phyloP scores from a whole-genome alignment of 495 filamentous ascomycete genomes.

The Achaetomiella virescens region DNA sequence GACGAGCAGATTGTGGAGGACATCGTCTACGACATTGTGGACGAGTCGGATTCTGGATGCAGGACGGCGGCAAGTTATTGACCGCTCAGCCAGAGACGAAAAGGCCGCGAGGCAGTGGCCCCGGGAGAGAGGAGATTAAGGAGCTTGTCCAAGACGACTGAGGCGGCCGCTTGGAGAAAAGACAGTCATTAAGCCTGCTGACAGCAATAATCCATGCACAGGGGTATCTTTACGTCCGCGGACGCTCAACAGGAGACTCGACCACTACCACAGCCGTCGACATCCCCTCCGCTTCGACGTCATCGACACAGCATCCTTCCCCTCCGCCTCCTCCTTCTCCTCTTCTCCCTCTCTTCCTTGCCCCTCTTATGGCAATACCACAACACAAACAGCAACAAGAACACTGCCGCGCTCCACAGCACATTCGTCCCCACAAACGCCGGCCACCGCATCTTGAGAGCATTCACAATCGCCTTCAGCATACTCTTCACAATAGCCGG shows the following conservation, averaged over 20 bases:
- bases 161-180: not conserved
- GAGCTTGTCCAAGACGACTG: slow-evolving; percentile 60
- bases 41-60: slow-evolving; percentile 75
- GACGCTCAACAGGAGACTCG: slow-evolving; percentile 3
- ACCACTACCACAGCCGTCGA: not conserved
- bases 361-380: slow-evolving; percentile 98
- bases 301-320: not conserved
- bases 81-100: slow-evolving; percentile 33
- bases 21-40: slow-evolving; percentile 81
- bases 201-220: not conserved
- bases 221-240: slow-evolving; percentile 6
- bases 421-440: slow-evolving; percentile 80
- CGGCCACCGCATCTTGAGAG: slow-evolving; percentile 76
- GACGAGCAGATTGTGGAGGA: slow-evolving; percentile 95
- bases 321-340: slow-evolving; percentile 39
- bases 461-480: slow-evolving; percentile 79
- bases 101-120: slow-evolving; percentile 37
- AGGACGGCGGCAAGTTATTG: slow-evolving; percentile 51
- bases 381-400: slow-evolving; percentile 79
- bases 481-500: slow-evolving; percentile 76
- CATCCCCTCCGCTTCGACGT: slow-evolving; percentile 1
- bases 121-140: slow-evolving; percentile 50
- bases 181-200: not conserved
- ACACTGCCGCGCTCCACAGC: slow-evolving; percentile 76
- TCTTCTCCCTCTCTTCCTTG: slow-evolving; percentile 71